A percentile compares a stretch with the other conserved stretches of the same genome.
These are phyloP conservation scores for Coemansia furcata DNA, from an alignment of 192 early-diverging fungal genomes.

Conservation along the genomic window DNA sequence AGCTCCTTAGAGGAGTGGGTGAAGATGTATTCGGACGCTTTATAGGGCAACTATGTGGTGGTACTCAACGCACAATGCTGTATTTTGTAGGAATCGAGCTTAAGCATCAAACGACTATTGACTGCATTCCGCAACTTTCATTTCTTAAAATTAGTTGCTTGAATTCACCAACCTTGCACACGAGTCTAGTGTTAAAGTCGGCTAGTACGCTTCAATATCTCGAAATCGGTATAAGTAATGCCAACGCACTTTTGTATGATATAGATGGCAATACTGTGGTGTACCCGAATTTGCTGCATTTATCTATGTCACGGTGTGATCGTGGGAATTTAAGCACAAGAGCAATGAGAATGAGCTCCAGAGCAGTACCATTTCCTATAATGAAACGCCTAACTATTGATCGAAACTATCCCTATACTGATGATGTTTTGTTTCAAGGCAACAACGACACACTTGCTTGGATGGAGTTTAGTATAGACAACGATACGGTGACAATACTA, in stretches of 20 bases:
- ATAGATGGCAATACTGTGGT: neutral
- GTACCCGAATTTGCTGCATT: slow-evolving; percentile 4
- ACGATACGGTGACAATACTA: neutral
- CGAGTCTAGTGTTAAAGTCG: neutral
- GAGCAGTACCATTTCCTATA: neutral
- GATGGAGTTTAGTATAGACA: neutral
- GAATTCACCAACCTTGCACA: neutral
- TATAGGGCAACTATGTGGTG: neutral
- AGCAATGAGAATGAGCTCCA: neutral
- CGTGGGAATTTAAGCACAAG: neutral
- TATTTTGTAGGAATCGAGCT: neutral
- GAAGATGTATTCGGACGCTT: neutral
- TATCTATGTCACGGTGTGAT: neutral
- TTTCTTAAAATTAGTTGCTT: neutral
- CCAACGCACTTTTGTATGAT: neutral
- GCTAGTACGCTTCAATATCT: neutral
- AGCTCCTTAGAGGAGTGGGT: neutral
- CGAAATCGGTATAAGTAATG: neutral
- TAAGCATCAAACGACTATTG: neutral
- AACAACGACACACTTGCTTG: neutral
- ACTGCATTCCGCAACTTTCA: neutral
- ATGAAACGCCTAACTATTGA: neutral
- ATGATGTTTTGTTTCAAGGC: slow-evolving; percentile 7
- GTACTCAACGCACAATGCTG: neutral
- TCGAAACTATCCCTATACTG: slow-evolving; percentile 2